Evolutionary conservation across 371 early-diverging fungal genomes (phyloP).

Genomic region (Mortierella sp.): DNA sequence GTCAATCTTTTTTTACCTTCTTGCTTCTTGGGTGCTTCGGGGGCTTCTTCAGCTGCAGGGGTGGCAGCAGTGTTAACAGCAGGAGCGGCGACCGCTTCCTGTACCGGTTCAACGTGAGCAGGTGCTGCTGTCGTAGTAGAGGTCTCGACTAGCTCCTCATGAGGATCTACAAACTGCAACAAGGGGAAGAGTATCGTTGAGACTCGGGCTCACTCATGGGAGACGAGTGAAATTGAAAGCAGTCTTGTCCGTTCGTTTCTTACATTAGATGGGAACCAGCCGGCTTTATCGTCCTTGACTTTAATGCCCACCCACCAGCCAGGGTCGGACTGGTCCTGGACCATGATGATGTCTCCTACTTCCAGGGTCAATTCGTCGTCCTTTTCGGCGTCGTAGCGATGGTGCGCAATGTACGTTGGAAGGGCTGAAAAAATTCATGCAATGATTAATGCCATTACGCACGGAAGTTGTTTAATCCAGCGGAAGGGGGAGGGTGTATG

Average conservation of each 20-base stretch:
- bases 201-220: no score
- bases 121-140: not conserved
- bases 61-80: slow-evolving; percentile 7
- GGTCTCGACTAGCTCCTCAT: slow-evolving; percentile 14
- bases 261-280: slow-evolving; percentile 83
- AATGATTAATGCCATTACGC: no score
- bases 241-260: no score
- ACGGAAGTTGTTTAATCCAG: no score
- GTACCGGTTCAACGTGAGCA: not conserved
- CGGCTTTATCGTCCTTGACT: slow-evolving; percentile 61
- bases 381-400: slow-evolving; percentile 42
- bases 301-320: slow-evolving; percentile 78
- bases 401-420: slow-evolving; percentile 32
- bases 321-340: slow-evolving; percentile 64
- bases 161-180: slow-evolving; percentile 41
- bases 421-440: slow-evolving; percentile 1
- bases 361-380: slow-evolving; percentile 72
- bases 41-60: slow-evolving; percentile 18
- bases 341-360: slow-evolving; percentile 64
- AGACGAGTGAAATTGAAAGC: no score
- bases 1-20: slow-evolving; percentile 23
- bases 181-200: not conserved
- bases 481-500: no score
- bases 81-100: slow-evolving; percentile 12
- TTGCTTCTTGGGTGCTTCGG: slow-evolving; percentile 27